Conservation (phyloP, 108 stramenopile genomes). For the Schizochytrium sp. region DNA sequence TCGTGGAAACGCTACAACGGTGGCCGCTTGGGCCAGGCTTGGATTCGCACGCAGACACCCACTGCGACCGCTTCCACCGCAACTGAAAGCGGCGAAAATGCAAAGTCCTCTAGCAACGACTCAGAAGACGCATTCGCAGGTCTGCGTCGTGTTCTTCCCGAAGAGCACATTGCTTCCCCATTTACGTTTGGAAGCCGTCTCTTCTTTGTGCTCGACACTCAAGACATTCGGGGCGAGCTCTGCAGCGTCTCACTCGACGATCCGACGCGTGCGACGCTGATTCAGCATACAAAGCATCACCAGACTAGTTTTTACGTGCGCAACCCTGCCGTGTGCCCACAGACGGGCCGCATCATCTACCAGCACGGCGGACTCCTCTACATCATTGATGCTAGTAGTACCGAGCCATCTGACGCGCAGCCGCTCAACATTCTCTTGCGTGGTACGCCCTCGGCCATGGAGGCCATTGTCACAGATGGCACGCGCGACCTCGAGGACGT, state of each 20-base stretch:
- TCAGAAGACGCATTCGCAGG: too few species aligned
- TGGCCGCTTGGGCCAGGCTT: background rate
- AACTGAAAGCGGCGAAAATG: background rate
- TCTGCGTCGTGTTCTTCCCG: background rate
- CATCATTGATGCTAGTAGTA: background rate
- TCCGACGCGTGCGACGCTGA: background rate
- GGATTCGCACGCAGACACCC: background rate
- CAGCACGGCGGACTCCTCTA: background rate
- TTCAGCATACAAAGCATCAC: background rate
- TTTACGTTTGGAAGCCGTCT: background rate
- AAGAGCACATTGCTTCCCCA: background rate
- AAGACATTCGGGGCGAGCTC: background rate
- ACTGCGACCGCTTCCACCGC: too few species aligned
- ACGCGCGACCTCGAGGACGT: background rate
- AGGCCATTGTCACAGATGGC: background rate
- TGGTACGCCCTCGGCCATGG: background rate
- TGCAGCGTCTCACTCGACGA: background rate
- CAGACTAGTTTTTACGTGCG: background rate
- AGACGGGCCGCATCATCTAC: background rate
- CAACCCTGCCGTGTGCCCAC: background rate
- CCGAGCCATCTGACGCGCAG: background rate
- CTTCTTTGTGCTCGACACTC: background rate
- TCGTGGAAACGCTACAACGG: background rate
- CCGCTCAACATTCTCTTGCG: background rate
- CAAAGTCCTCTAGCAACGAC: background rate